Conservation (phyloP, 1,139 yeast species). For the Yamadazyma dushanensis region DNA sequence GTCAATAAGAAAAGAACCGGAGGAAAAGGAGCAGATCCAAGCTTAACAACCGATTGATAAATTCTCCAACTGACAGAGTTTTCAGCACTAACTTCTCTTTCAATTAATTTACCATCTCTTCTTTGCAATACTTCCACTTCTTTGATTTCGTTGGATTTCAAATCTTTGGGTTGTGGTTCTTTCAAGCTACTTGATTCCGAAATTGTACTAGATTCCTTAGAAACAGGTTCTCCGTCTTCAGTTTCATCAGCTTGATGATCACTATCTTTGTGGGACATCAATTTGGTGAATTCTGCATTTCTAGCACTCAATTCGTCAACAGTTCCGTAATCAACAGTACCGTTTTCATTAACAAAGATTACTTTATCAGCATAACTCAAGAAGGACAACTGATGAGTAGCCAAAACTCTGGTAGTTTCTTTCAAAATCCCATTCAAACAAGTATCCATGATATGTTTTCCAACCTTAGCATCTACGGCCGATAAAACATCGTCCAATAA, state of each 20-base stretch:
- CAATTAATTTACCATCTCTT: constrained; percentile 31
- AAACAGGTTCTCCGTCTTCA: too few relatives aligned
- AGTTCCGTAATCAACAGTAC: constrained; percentile 37
- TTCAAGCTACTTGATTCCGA: constrained; percentile 12
- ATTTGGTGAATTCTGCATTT: constrained; percentile 20
- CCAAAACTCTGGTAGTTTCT: constrained; percentile 40
- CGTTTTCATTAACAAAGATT: constrained; percentile 38
- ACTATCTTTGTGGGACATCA: constrained; percentile 24
- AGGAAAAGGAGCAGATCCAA: constrained; percentile 55
- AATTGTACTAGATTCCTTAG: constrained; percentile 6
- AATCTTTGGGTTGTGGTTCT: constrained; percentile 19
- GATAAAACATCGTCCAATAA: constrained; percentile 47
- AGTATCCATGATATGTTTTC: constrained; percentile 42
- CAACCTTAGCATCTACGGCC: constrained; percentile 54
- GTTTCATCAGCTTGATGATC: constrained; percentile 18
- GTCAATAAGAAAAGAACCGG: constrained; percentile 6
- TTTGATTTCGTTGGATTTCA: constrained; percentile 25
- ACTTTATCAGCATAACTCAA: constrained; percentile 40
- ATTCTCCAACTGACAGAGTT: constrained; percentile 30
- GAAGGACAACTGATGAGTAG: constrained; percentile 46
- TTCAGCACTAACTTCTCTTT: constrained; percentile 41
- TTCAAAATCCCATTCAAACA: constrained; percentile 37
- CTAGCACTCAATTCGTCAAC: constrained; percentile 33
- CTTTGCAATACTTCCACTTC: constrained; percentile 7
- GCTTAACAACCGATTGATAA: constrained; percentile 45